Evolutionary conservation across 2,329 filamentous ascomycete genomes (phyloP).

Genomic region (Malbranchea zuffiana): DNA sequence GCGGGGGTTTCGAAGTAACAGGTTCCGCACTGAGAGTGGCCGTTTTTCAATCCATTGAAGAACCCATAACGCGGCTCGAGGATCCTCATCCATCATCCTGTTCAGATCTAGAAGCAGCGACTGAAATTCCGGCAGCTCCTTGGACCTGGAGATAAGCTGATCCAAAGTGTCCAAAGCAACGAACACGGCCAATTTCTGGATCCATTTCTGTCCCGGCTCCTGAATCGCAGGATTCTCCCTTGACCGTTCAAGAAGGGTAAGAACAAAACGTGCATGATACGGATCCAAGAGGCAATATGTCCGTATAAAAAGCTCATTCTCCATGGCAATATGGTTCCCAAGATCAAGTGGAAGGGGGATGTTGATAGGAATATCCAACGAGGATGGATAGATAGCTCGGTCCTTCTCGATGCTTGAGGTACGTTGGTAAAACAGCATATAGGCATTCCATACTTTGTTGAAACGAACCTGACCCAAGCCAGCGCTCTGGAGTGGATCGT

Average conservation of each 20-base stretch:
- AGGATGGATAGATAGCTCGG: conserved; percentile 37
- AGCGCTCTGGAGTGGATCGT: conserved; percentile 43
- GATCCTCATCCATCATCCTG: conserved; percentile 41
- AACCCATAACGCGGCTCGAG: conserved; percentile 47
- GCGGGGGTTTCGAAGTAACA: conserved; percentile 54
- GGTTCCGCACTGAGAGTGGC: conserved; percentile 49
- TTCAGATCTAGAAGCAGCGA: conserved; percentile 44
- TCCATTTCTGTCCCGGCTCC: conserved; percentile 35
- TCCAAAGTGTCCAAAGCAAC: conserved; percentile 53
- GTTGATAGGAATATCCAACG: conserved; percentile 39
- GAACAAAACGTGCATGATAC: conserved; percentile 56
- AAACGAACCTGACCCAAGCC: conserved; percentile 37
- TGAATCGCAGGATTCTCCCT: conserved; percentile 37
- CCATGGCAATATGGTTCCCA: conserved; percentile 49
- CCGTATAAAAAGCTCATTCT: conserved; percentile 64
- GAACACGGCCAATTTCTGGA: conserved; percentile 36
- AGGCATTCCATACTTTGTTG: conserved; percentile 71
- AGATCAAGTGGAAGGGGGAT: conserved; percentile 37
- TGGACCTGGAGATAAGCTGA: conserved; percentile 61
- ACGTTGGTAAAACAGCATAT: conserved; percentile 96
- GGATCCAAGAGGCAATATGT: conserved; percentile 72
- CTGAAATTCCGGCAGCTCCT: conserved; percentile 55
- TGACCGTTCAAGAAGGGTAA: conserved; percentile 49
- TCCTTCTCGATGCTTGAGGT: conserved; percentile 52
- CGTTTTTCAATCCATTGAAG: conserved; percentile 51